These are phyloP conservation scores for Toxicodendron radicans DNA, from an alignment of 345 rosid species.

Conservation along the genomic window DNA sequence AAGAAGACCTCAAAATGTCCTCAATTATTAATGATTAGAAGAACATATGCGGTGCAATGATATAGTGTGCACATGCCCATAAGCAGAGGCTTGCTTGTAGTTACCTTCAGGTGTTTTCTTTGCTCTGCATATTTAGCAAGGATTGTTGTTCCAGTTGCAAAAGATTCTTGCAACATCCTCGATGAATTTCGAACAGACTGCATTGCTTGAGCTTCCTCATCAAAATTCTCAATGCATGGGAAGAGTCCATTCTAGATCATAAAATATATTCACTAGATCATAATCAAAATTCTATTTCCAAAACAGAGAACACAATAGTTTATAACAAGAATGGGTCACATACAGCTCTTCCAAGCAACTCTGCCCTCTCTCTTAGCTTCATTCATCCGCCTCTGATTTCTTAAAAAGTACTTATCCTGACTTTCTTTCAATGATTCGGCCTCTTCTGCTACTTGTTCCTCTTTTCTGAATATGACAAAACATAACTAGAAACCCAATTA, in stretches of 20 bases:
- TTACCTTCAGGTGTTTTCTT: conserved; percentile 88
- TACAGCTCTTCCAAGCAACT: conserved; percentile 77
- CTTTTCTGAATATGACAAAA: conserved; percentile 47
- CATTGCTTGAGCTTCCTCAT: conserved; percentile 92
- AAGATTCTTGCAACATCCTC: conserved; percentile 80
- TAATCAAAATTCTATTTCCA: neutral
- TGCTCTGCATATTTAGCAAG: conserved; percentile 85
- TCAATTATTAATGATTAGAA: neutral
- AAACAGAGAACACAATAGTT: neutral
- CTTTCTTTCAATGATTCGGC: conserved; percentile 78
- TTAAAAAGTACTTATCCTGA: conserved; percentile 57
- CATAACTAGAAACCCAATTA: neutral
- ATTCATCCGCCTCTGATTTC: conserved; percentile 64
- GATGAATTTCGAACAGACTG: conserved; percentile 77
- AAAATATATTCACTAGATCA: neutral
- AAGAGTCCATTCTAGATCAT: conserved; percentile 62
- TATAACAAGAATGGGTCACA: conserved; percentile 19
- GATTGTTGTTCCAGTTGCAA: conserved; percentile 72
- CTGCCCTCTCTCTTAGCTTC: conserved; percentile 86
- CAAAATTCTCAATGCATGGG: conserved; percentile 79
- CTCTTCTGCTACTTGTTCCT: conserved; percentile 87
- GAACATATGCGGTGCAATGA: neutral
- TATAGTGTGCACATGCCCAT: neutral
- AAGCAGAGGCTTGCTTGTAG: neutral
- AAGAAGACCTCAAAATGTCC: neutral